Base-by-base conservation (phyloP, 768 basidiomycete genomes). In the Suillus alpinus region DNA sequence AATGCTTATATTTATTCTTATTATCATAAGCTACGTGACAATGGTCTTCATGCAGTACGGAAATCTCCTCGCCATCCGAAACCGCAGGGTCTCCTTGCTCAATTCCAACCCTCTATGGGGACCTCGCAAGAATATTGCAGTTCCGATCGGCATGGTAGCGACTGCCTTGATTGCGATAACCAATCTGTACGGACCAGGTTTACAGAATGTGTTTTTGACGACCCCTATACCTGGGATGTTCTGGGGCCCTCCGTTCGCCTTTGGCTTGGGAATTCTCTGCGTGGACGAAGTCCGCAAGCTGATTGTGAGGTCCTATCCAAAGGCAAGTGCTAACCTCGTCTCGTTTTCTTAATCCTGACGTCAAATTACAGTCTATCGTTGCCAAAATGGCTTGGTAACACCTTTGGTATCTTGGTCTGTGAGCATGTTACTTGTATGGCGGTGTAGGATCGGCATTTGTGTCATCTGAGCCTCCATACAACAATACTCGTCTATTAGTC, bases 41-140 rank as follows among this genome's bases (percentile, higher is more conserved):
- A 75, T 83, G 66, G 81, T 83, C 44, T 75, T 81, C 60, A 67
- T 81, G 18, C 80, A 81, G 61, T 81, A 75, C 44, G 78, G 79
- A 4, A 73, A 59, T 37, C 69, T 81, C 18, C 77, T 81, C 16
- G 68, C 80, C 10, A 75, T 77, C 23, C 78, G 80, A 3, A 81
- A 80, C 67, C 71, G 80, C 58, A 75, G 80, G 53, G 72, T 81
- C 0, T 81, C 80, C 0, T 67, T 81, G 7, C 58, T 81, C 41
- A 69, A 75, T 16, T 78, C 78, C 32, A 79, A 80, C 52, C 80
- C 80, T 0, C 69, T 81, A 34, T 79, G 81, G 76, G 79, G 80
- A 12, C 79, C 80, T 7, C 77, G 80, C 40, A 71, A 64, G n/a
- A 83, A 83, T 62, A 59, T 76, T 16, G 62, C 73, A 23, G 76